Percentiles rank a stretch among this genome's conserved stretches.
phyloP scores from a whole-genome alignment of 768 basidiomycete genomes.

The Auricularia heimuer region DNA sequence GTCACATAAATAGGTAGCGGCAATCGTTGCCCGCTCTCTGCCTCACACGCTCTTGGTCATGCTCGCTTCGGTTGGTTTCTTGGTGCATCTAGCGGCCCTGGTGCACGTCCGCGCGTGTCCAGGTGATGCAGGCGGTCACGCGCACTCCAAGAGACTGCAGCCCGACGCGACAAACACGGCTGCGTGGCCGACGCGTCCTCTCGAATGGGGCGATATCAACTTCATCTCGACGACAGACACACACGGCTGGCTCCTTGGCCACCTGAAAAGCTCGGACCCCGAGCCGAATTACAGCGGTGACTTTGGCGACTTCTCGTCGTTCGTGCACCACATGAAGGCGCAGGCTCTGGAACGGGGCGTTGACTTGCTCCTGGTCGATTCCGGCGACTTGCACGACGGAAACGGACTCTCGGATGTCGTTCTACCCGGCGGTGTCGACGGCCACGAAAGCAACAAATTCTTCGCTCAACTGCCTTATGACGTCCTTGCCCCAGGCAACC shows the following conservation, averaged over 20 bases:
- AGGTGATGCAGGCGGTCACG: background rate
- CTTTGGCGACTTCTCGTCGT: slow-evolving; percentile 81
- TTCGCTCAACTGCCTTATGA: slow-evolving; percentile 70
- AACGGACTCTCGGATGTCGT: slow-evolving; percentile 73
- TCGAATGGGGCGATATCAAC: background rate
- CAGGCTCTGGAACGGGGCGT: slow-evolving; percentile 60
- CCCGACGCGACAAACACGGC: background rate
- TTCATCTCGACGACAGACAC: background rate
- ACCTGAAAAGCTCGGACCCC: slow-evolving; percentile 62
- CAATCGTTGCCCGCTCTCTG: too few relatives aligned
- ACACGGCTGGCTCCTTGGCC: slow-evolving; percentile 65
- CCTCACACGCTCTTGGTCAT: too few relatives aligned
- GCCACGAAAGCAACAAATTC: slow-evolving; percentile 50
- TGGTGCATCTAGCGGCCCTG: too few relatives aligned
- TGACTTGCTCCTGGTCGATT: slow-evolving; percentile 75
- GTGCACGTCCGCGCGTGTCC: too few relatives aligned
- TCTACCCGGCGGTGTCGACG: slow-evolving; percentile 46
- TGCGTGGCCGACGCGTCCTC: background rate
- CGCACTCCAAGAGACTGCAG: background rate
- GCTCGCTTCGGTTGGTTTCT: too few relatives aligned
- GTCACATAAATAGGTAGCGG: too few relatives aligned
- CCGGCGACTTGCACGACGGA: slow-evolving; percentile 71
- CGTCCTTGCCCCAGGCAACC: slow-evolving; percentile 77
- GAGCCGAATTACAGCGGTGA: slow-evolving; percentile 73
- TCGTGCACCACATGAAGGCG: slow-evolving; percentile 71